phyloP scores from a whole-genome alignment of 2,329 filamentous ascomycete species.

The Penicillium palitans region DNA sequence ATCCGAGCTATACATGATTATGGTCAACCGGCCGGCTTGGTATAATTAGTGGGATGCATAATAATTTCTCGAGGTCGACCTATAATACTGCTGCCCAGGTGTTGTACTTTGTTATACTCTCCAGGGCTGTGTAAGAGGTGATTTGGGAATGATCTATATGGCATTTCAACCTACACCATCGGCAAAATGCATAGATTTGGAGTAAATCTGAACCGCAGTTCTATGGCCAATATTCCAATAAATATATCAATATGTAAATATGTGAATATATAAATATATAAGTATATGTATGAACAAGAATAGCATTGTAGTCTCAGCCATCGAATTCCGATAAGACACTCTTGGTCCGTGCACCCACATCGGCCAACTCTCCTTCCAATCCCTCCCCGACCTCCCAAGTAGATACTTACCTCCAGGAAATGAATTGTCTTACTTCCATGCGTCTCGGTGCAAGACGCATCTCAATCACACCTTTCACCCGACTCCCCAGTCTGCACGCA shows the following conservation, averaged over 20 bases:
- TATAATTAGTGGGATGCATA: too few relatives aligned
- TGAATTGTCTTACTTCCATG: constrained; percentile 6
- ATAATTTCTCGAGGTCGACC: too few relatives aligned
- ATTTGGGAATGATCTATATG: too few relatives aligned
- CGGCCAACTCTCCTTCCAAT: neutral
- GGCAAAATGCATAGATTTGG: neutral
- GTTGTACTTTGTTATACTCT: too few relatives aligned
- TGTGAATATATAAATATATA: neutral
- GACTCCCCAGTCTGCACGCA: neutral
- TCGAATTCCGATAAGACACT: neutral
- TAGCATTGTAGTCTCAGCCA: neutral
- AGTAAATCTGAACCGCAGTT: neutral
- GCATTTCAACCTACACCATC: too few relatives aligned
- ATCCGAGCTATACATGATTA: too few relatives aligned
- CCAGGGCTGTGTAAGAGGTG: too few relatives aligned
- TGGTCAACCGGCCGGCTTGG: too few relatives aligned
- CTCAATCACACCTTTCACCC: neutral
- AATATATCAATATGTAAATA: too few relatives aligned
- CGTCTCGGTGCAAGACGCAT: constrained; percentile 1
- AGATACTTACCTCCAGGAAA: neutral
- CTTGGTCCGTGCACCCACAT: constrained; percentile 5
- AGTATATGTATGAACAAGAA: neutral
- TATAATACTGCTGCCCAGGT: too few relatives aligned
- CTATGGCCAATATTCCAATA: neutral
- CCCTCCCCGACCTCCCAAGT: too few relatives aligned